Evolutionary conservation across 2,329 filamentous ascomycete species (phyloP), one percentile per base, ranked within the genome.

Genomic region (Fusarium bactridioides): DNA sequence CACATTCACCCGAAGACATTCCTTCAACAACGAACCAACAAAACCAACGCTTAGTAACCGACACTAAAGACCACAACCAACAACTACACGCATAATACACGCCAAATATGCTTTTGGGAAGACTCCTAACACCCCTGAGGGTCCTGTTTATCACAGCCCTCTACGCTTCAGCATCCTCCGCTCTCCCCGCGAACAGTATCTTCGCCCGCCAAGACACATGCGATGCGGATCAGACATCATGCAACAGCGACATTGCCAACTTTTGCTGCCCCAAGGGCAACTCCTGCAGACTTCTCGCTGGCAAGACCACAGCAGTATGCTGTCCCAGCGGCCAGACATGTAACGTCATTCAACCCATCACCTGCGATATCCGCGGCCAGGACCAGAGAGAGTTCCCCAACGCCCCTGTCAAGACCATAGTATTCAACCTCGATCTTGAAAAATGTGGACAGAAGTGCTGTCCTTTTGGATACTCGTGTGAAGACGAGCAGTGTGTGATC

Each of bases 391-490:
- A 82, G 23, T 82, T 89, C 70, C 89, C 90, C 16, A 81, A 84
- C 31, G 89, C 89, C 37, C 84, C 87, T 33, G 83, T 94, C 75
- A 93, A 94, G 81, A 92, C 92, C 1, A 89, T 88, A 15, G 86
- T 89, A 13, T 87, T 92, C 35, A 84, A 84, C 23, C 84, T 86
- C 15, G 81, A 83, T 16, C 83, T 94, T 19, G 80, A 83, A 4
- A 84, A 81, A 25, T 94, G 93, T 74, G 90, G 87, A 19, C 78
- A 75, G 23, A 80, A 60, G 29, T 95, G 92, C 81, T 95, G 93
- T 78, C 92, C 93, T 0, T 91, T 91, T 79, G 93, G 93, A 6
- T 94, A 91, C 81, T 82, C 83, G 4, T 95, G 93, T 81, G 80
- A 86, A 40, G 78, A 78, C 58, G 82, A 82, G n/a, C 69, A 82